These are phyloP conservation scores for Pterocarpus santalinus DNA, from an alignment of 306 rosid genomes.

Conservation along the genomic window DNA sequence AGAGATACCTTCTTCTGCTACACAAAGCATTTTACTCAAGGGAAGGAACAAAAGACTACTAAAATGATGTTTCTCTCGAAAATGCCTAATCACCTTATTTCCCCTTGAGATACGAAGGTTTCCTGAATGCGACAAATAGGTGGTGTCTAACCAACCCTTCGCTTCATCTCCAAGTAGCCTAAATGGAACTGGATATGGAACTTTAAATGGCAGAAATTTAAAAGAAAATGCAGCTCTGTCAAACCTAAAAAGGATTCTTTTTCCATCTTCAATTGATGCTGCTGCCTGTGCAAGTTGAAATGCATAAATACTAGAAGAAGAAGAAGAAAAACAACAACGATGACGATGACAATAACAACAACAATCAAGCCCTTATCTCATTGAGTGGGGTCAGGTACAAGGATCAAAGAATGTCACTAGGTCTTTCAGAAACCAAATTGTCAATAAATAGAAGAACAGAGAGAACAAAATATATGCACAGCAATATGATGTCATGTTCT, in stretches of 20 bases:
- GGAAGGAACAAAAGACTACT: constrained; percentile 26
- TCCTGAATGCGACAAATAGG: constrained; percentile 87
- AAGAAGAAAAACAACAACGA: neutral
- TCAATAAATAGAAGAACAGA: constrained; percentile 19
- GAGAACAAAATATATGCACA: constrained; percentile 7
- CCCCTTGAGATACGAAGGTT: constrained; percentile 95
- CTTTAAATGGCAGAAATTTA: constrained; percentile 90
- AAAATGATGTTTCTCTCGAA: constrained; percentile 14
- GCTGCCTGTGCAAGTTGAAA: constrained; percentile 67
- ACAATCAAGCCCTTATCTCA: constrained; percentile 1
- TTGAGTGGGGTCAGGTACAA: neutral
- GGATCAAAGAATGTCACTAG: constrained; percentile 6
- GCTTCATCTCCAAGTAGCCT: constrained; percentile 96
- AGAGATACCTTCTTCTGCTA: constrained; percentile 36
- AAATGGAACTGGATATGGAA: constrained; percentile 99
- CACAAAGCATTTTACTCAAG: constrained; percentile 22
- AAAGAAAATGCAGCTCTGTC: constrained; percentile 94
- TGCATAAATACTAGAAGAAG: constrained; percentile 12
- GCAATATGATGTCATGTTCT: constrained; percentile 17
- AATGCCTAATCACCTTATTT: constrained; percentile 76
- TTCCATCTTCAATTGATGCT: constrained; percentile 86
- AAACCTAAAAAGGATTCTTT: constrained; percentile 85
- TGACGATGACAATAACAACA: too few relatives aligned
- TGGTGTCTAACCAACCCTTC: constrained; percentile 97
- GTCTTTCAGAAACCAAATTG: constrained; percentile 21